Evolutionary conservation across 768 basidiomycete species (phyloP).

Genomic region (Mycena leptocephala): DNA sequence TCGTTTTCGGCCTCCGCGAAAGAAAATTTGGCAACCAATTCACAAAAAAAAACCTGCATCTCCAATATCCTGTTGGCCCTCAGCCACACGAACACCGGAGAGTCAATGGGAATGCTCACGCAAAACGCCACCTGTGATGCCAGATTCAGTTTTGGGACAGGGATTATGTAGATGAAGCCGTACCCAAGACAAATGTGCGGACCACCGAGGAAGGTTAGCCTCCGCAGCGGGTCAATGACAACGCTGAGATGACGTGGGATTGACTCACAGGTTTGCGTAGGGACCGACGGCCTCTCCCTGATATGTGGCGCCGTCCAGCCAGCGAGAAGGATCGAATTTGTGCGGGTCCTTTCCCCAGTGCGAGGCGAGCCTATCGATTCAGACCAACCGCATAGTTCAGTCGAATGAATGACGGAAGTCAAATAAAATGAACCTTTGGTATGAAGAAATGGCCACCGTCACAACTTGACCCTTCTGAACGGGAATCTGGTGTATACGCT

Average conservation of each 20-base stretch:
- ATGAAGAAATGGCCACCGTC: background rate
- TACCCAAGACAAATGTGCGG: constrained; percentile 20
- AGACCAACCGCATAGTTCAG: background rate
- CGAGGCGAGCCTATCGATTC: background rate
- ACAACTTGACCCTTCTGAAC: constrained; percentile 28
- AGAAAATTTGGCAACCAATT: background rate
- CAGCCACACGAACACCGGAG: background rate
- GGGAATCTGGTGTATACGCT: background rate
- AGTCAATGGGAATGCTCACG: background rate
- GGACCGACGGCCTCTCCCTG: constrained; percentile 15
- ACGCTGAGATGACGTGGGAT: no score
- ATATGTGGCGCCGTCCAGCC: background rate
- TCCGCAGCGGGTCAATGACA: background rate
- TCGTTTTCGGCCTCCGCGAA: constrained; percentile 28
- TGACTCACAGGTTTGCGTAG: constrained; percentile 25
- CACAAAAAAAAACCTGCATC: background rate
- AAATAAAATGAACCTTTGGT: constrained; percentile 8
- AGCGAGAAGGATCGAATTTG: constrained; percentile 6
- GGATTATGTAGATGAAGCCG: background rate
- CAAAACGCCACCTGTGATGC: constrained; percentile 3
- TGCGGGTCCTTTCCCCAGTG: constrained; percentile 21
- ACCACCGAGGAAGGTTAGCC: constrained; percentile 20
- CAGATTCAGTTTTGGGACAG: background rate
- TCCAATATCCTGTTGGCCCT: background rate
- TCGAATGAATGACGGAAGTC: background rate